Evolutionary conservation across 306 rosid species (phyloP).

Genomic region (Trifolium fragiferum): DNA sequence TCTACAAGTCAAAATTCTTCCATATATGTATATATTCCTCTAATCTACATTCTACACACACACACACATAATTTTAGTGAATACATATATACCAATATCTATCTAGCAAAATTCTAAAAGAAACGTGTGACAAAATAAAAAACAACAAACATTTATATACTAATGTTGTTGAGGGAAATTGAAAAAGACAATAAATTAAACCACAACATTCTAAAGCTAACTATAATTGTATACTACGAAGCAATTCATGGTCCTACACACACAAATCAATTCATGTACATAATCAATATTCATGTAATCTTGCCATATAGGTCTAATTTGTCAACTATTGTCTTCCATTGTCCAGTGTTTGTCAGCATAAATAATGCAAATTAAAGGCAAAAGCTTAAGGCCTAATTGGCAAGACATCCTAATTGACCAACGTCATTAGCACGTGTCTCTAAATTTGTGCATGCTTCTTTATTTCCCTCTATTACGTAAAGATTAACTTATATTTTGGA

Average conservation of each 20-base stretch:
- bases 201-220: background rate
- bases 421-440: constrained; percentile 13
- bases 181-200: background rate
- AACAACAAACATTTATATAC: background rate
- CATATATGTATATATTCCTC: background rate
- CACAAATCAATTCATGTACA: background rate
- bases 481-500: background rate
- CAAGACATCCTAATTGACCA: constrained; percentile 47
- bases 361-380: constrained; percentile 9
- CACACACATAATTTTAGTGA: background rate
- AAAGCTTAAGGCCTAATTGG: constrained; percentile 41
- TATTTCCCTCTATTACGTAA: background rate
- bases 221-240: background rate
- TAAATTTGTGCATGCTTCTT: constrained; percentile 13
- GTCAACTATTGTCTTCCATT: constrained; percentile 34
- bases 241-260: background rate
- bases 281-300: background rate
- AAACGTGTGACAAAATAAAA: background rate
- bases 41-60: background rate
- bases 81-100: background rate
- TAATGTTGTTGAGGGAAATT: background rate
- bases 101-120: background rate
- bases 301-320: constrained; percentile 2
- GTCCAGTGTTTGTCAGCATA: constrained; percentile 32
- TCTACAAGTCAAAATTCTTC: background rate